Base-by-base conservation (phyloP, 2,329 filamentous ascomycete genomes). In the Biscogniauxia sp. region DNA sequence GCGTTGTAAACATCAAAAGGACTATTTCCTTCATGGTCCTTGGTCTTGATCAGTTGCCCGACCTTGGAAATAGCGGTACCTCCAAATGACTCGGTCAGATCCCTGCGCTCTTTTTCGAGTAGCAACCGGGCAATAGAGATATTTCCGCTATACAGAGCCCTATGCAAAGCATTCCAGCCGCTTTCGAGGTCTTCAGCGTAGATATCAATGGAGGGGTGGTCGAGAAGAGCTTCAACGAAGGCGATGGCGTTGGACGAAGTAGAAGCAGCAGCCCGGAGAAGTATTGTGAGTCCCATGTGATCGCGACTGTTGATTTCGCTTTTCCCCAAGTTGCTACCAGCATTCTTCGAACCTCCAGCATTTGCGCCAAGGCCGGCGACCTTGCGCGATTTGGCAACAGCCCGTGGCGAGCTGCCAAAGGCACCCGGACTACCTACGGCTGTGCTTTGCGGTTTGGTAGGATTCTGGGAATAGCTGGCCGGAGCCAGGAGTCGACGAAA, bases 141-240 rank as follows among this genome's bases (percentile, higher is more conserved):
- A 71, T 97, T 97, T 53, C 94, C 94, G 68, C 88, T 87, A 73
- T 97, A 98, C 51, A 98, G 81, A 7, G 93, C 92, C 69, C 95
- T 86, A 73, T 99, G 95, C 49, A 99, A 82, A 45, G 93, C 89
- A 62, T 96, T 99, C 95, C 95, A 99, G 52, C 93, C 94, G 75
- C 90, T 98, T 75, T 99, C 95, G 7, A 82, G 80, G 74, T 99
- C 95, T 73, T 96, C 93, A 2, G 84, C 81, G 70, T 97, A 95
- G 8, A 98, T 79, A 76, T 99, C 95, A 66, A 93, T 85, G 56
- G 89, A 83, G 1, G 93, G 92, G 70, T 96, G 88, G 20, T 93
- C 88, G 53, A 98, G 82, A 41, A 99, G 81, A 11, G 91, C 88
- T 63, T 87, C 82, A 20, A 93, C 92, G 70, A 97, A 97, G 2